Conservation (phyloP, 768 basidiomycete species). For the Exidia glandulosa region DNA sequence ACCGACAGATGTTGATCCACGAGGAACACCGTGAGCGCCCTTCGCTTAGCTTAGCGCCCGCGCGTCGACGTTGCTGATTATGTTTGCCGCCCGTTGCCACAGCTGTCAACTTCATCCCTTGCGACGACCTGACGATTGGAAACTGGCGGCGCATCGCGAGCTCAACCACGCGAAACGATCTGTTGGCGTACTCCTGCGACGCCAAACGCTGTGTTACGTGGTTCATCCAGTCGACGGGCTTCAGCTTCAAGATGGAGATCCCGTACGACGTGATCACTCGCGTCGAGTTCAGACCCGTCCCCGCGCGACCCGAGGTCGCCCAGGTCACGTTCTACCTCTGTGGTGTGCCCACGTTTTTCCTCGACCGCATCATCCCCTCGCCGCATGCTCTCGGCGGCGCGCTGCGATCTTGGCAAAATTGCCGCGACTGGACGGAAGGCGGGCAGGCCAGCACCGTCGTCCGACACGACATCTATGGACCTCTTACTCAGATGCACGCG, state of each 20-base stretch:
- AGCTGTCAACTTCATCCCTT: conserved; percentile 71
- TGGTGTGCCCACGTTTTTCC: conserved; percentile 55
- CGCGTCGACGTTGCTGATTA: neutral
- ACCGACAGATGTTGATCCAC: conserved; percentile 55
- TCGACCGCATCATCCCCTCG: conserved; percentile 35
- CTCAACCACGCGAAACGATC: conserved; percentile 42
- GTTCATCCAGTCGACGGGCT: conserved; percentile 65
- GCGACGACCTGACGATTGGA: conserved; percentile 63
- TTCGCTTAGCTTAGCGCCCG: neutral
- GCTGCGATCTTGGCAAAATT: conserved; percentile 46
- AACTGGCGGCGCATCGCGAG: conserved; percentile 67
- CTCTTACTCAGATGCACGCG: conserved; percentile 47
- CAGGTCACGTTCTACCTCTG: conserved; percentile 56
- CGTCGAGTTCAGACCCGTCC: conserved; percentile 42
- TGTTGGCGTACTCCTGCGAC: conserved; percentile 69
- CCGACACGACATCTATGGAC: conserved; percentile 55
- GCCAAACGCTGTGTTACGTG: conserved; percentile 55
- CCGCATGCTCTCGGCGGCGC: conserved; percentile 5
- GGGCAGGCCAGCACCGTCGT: conserved; percentile 54
- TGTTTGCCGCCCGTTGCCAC: neutral
- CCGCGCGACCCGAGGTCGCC: conserved; percentile 32
- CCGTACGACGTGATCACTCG: conserved; percentile 53
- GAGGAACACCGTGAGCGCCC: conserved; percentile 60
- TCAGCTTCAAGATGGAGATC: conserved; percentile 79
- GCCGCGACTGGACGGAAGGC: conserved; percentile 69